These are phyloP conservation scores for Pestalotiopsis sp. DNA, from an alignment of 2,329 filamentous ascomycete genomes.

Conservation along the genomic window DNA sequence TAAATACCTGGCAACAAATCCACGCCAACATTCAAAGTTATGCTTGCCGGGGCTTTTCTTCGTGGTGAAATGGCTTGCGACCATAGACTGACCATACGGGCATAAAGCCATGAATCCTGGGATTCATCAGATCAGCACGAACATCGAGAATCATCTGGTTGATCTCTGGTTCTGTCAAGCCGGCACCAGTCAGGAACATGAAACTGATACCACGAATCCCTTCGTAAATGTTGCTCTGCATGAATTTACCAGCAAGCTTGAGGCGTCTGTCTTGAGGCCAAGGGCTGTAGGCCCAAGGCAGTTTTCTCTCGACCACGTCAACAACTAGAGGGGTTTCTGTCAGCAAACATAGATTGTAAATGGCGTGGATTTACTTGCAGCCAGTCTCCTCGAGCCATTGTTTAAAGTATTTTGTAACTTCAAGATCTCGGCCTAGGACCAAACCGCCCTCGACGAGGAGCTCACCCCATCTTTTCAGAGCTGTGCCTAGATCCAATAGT, in stretches of 20 bases:
- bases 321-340: background rate
- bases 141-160: conserved; percentile 2
- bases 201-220: conserved; percentile 10
- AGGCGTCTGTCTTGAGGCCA: conserved; percentile 2
- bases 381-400: conserved; percentile 12
- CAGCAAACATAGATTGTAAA: background rate
- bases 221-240: conserved; percentile 10
- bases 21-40: background rate
- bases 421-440: conserved; percentile 10
- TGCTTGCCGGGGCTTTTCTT: background rate
- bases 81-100: background rate
- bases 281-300: background rate
- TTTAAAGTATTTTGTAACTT: conserved; percentile 5
- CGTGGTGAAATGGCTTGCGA: conserved; percentile 6
- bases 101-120: background rate
- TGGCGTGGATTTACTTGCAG: conserved; percentile 7
- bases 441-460: background rate
- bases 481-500: background rate
- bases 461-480: conserved; percentile 6
- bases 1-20: background rate
- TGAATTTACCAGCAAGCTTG: conserved; percentile 8
- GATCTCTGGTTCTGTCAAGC: background rate
- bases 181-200: conserved; percentile 6
- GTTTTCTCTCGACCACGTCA: conserved; percentile 8
- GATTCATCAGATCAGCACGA: background rate